Base-by-base conservation (phyloP, 1,284 basidiomycete species). In the Cutaneotrichosporon sp. region DNA sequence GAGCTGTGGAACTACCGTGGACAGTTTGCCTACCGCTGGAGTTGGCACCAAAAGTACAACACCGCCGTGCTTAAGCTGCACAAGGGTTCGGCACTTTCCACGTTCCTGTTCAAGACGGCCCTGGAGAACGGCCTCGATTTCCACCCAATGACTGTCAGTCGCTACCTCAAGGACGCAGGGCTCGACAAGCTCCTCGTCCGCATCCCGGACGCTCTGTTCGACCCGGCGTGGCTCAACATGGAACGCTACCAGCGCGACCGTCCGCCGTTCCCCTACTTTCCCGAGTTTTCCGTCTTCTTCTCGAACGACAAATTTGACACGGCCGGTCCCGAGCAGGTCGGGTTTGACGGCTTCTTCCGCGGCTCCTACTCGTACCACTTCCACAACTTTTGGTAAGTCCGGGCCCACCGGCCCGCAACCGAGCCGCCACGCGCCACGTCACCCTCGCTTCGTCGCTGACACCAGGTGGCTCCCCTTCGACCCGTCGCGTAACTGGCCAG, bases 401-500 rank as follows among this genome's bases (percentile, higher is more conserved):
- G n/a, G n/a, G n/a, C n/a, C n/a, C n/a, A n/a, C n/a, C n/a, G n/a
- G n/a, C n/a, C n/a, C 37, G 19, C 17, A 1, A 11, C 26, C 4
- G n/a, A 12, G 27, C 19, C 4, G 5, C 19, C 19, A 10, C n/a
- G 35, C 31, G 5, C 5, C 31, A 33, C 5, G 4, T 10, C 19
- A 3, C 8, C 35, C 35, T 17, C 14, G 19, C 10, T 7, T 7
- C 14, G 11, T 27, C 24, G 11, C 34, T 51, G 24, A 41, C 44
- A 9, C 14, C 59, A 92, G 90, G 89, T 94, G 92, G 91, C 84
- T 87, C 56, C 88, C 90, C 3, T 93, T 96, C 63, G 92, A 97
- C 71, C 80, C 86, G 1, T 76, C 82, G 8, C 84, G 90, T 17
- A 90, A 94, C 70, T 96, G 84, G 82, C 92, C 92, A 9, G 92